Evolutionary conservation across 345 rosid species (phyloP), one percentile per base, ranked within the genome.

Genomic region (Acer negundo): DNA sequence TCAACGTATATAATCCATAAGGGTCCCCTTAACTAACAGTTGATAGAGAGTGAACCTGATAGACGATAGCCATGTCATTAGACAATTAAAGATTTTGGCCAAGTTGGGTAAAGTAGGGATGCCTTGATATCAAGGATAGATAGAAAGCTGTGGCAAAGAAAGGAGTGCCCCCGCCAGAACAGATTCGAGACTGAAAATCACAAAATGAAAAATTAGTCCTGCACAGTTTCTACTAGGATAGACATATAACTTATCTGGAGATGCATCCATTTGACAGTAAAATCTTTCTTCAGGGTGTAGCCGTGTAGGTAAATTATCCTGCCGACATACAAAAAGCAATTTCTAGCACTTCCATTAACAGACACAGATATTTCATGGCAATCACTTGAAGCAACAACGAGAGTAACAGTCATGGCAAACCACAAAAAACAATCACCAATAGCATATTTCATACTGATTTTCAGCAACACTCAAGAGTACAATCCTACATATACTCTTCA

Each of bases 21-120:
- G 80, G 78, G 51, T 17, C 80, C 75, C 65, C 53, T 69, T 31
- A 62, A 64, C 62, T 55, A 73, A 53, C 44, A 24, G 75, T 38
- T 3, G 19, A 71, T 20, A 38, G 23, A 64, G 44, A 77, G 40
- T 26, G 62, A n/a, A 74, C 47, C 28, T 2, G 19, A 47, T 12
- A 47, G n/a, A 28, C 10, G 46, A 24, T 55, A 47, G 3, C 42
- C 28, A 22, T 66, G 20, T 24, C 3, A 46, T 46, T 74, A 59
- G 24, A n/a, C 67, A 67, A 58, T 16, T 67, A 7, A 67, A 55
- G 22, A 38, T 38, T 38, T 10, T 56, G 72, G 22, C 56, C 56
- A 44, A 67, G 22, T 10, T 5, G 66, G 56, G 67, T 15, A 12
- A 56, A 23, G 67, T 7, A 20, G 51, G 23, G 23, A 26, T 51